These are phyloP conservation scores for Globomyces pollinis-pini DNA, from an alignment of 192 early-diverging fungal species.

Conservation along the genomic window DNA sequence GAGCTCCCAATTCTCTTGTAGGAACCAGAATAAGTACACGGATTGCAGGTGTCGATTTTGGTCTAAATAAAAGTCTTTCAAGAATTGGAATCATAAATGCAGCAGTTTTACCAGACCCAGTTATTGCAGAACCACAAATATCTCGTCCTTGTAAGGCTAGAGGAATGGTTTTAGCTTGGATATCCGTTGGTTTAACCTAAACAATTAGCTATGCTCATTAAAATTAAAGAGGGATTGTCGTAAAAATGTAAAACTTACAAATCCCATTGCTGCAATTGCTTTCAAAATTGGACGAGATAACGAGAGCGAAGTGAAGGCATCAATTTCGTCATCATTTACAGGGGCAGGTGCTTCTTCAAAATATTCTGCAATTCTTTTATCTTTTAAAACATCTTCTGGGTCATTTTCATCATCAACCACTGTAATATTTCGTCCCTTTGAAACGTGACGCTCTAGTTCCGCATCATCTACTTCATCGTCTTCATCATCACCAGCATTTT, in stretches of 20 bases:
- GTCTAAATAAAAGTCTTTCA: constrained; percentile 87
- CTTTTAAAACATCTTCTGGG: constrained; percentile 6
- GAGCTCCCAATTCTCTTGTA: constrained; percentile 95
- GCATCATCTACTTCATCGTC: neutral
- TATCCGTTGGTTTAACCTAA: constrained; percentile 93
- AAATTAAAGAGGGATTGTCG: too few species aligned
- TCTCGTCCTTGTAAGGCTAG: constrained; percentile 91
- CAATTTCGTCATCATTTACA: constrained; percentile 10
- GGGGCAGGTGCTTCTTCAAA: neutral
- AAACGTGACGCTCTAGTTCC: neutral
- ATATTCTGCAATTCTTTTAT: neutral
- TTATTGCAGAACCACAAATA: constrained; percentile 96
- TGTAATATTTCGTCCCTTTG: neutral
- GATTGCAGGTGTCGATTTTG: constrained; percentile 65
- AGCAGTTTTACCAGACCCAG: constrained; percentile 97
- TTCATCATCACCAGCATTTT: neutral
- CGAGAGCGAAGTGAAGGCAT: constrained; percentile 87
- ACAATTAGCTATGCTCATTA: too few species aligned
- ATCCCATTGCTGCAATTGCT: constrained; percentile 81
- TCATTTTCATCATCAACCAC: neutral
- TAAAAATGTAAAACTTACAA: too few species aligned
- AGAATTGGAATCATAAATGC: constrained; percentile 94
- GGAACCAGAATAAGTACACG: constrained; percentile 90
- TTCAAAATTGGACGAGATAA: constrained; percentile 93
- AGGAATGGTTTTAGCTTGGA: constrained; percentile 89